phyloP scores from a whole-genome alignment of 768 basidiomycete species.

The Tulasnella sp. region DNA sequence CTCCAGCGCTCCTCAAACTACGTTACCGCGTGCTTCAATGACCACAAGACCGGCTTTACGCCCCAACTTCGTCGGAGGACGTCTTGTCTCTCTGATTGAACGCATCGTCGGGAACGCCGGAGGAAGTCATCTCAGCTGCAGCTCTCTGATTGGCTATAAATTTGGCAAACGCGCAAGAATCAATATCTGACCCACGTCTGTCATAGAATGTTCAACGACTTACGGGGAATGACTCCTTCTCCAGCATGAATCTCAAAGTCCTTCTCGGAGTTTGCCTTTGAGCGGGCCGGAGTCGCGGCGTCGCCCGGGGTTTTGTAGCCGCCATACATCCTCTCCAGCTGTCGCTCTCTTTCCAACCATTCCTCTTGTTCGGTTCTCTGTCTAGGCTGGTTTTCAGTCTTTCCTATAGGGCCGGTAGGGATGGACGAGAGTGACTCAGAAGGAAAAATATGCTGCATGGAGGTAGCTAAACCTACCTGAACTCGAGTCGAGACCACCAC shows the following conservation, averaged over 20 bases:
- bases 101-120: neutral
- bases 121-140: neutral
- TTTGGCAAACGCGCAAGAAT: neutral
- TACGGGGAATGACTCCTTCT: constrained; percentile 10
- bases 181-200: neutral
- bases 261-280: constrained; percentile 1
- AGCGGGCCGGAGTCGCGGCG: neutral
- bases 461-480: too few relatives aligned
- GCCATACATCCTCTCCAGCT: neutral
- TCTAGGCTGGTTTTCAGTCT: neutral
- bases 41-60: neutral
- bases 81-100: neutral
- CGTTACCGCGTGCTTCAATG: neutral
- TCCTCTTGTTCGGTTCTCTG: neutral
- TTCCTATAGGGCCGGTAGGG: too few relatives aligned
- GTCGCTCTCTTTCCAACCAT: neutral
- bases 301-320: neutral
- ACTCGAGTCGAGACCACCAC: too few relatives aligned
- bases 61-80: neutral
- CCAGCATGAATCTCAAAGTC: constrained; percentile 6
- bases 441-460: too few relatives aligned
- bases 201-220: neutral
- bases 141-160: neutral
- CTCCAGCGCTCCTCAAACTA: neutral
- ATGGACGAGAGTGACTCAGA: too few relatives aligned